Conservation (phyloP, 2,329 filamentous ascomycete genomes). For the Penicillium capsulatum region DNA sequence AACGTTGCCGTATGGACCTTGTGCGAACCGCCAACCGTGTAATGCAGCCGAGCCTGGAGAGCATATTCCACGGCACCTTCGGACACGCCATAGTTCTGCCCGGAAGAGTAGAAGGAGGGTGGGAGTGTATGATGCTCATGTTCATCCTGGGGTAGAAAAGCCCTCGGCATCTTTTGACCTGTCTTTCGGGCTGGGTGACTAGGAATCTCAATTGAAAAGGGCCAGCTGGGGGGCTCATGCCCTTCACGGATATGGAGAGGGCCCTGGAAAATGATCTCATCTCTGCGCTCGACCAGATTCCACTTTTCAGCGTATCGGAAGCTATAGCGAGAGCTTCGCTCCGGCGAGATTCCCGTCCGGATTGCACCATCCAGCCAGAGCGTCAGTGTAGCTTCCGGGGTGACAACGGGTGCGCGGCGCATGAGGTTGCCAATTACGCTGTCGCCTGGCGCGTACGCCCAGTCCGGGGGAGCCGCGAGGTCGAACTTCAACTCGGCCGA, state of each 20-base stretch:
- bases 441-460: slow-evolving; percentile 5
- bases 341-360: background rate
- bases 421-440: slow-evolving; percentile 4
- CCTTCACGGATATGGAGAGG: slow-evolving; percentile 1
- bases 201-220: slow-evolving; percentile 3
- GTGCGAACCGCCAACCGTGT: background rate
- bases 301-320: slow-evolving; percentile 1
- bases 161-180: background rate
- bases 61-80: background rate
- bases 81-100: background rate
- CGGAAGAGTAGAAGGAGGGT: background rate
- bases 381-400: background rate
- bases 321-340: background rate
- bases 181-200: background rate
- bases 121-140: background rate
- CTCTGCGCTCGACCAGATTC: background rate
- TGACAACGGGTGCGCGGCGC: background rate
- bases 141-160: background rate
- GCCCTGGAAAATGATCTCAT: slow-evolving; percentile 1
- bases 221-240: slow-evolving; percentile 1
- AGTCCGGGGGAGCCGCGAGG: slow-evolving; percentile 1
- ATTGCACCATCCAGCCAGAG: slow-evolving; percentile 1
- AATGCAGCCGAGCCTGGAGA: background rate
- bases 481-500: background rate
- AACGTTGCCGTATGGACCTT: background rate